Conservation (phyloP, 805 yeast species). For the Ogataea neopini region DNA sequence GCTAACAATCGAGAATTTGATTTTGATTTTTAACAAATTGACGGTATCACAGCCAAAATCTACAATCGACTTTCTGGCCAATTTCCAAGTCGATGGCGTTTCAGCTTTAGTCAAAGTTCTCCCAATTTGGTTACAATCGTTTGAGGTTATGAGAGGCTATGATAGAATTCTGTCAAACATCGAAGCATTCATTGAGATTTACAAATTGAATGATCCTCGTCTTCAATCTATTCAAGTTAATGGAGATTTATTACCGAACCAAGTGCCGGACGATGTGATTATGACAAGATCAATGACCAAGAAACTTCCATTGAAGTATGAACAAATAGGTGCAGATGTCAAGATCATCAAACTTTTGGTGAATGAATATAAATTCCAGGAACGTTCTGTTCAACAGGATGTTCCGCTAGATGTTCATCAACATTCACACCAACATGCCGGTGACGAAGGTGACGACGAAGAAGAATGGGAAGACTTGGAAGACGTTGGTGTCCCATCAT, state of each 20-base stretch:
- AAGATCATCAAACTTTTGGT: conserved; percentile 74
- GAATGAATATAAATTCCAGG: conserved; percentile 68
- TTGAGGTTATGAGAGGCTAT: conserved; percentile 78
- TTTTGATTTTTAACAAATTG: conserved; percentile 74
- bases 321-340: conserved; percentile 64
- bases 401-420: conserved; percentile 20
- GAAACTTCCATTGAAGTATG: conserved; percentile 58
- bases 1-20: conserved; percentile 72
- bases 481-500: conserved; percentile 61
- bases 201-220: conserved; percentile 54
- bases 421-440: conserved; percentile 29
- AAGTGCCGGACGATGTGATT: conserved; percentile 54
- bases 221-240: conserved; percentile 58
- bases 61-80: conserved; percentile 60
- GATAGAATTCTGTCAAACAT: conserved; percentile 67
- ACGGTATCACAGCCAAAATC: conserved; percentile 61
- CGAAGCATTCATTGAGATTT: conserved; percentile 71
- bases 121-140: conserved; percentile 81
- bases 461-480: conserved; percentile 81
- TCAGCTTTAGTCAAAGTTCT: conserved; percentile 58
- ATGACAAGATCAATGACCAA: conserved; percentile 85
- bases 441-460: conserved; percentile 44
- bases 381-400: conserved; percentile 40
- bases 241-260: conserved; percentile 72
- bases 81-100: conserved; percentile 32